Evolutionary conservation across 2,329 filamentous ascomycete species (phyloP).

Genomic region (Drechmeria coniospora): DNA sequence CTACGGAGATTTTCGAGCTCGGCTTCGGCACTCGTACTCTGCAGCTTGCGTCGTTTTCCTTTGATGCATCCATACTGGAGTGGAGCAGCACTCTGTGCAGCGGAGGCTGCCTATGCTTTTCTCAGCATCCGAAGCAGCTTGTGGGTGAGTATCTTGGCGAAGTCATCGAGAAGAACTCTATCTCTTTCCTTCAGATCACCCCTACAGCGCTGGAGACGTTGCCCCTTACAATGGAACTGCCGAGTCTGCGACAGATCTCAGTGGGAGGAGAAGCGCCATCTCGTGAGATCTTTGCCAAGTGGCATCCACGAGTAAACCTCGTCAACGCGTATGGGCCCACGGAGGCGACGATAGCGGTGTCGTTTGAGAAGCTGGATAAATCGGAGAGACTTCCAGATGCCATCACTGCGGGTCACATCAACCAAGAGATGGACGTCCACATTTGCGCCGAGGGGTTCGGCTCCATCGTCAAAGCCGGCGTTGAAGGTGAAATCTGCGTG

Average conservation of each 20-base stretch:
- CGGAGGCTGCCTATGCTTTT: conserved; percentile 3
- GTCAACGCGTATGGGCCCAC: conserved; percentile 3
- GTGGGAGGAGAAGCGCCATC: conserved; percentile 3
- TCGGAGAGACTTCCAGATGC: conserved; percentile 1
- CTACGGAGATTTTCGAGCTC: conserved; percentile 1
- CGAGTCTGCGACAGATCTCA: conserved; percentile 1
- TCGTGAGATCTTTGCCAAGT: conserved; percentile 3
- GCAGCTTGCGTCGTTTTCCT: conserved; percentile 4
- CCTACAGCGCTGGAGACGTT: conserved; percentile 2
- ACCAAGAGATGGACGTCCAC: background rate
- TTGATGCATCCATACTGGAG: conserved; percentile 3
- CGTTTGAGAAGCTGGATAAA: conserved; percentile 4
- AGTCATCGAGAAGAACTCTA: conserved; percentile 2
- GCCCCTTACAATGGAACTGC: background rate
- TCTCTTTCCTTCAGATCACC: conserved; percentile 3
- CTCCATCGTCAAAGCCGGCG: background rate
- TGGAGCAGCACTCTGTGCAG: conserved; percentile 3
- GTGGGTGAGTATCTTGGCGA: conserved; percentile 4
- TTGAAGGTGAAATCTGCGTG: conserved; percentile 4
- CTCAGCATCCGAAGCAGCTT: conserved; percentile 2
- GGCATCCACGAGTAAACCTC: conserved; percentile 3
- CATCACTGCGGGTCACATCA: conserved; percentile 1
- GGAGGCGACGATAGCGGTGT: conserved; percentile 3
- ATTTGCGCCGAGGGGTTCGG: conserved; percentile 3
- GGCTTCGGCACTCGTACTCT: conserved; percentile 2